Conservation (phyloP, 768 basidiomycete genomes). For the Trametopsis cervina region DNA sequence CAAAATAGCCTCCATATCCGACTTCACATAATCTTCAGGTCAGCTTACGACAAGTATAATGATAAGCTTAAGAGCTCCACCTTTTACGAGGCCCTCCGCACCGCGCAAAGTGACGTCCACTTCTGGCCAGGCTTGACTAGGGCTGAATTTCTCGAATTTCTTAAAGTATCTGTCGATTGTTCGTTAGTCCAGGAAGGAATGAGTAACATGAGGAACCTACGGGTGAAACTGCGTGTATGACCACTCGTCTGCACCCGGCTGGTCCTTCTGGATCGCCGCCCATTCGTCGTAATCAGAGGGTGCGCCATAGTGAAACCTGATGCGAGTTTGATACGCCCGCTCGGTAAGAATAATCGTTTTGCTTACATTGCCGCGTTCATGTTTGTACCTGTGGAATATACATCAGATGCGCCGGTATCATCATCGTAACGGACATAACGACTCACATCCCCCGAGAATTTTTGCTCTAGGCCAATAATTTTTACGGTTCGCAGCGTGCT, state of each 20-base stretch:
- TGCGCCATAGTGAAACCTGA: constrained; percentile 47
- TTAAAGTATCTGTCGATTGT: constrained; percentile 47
- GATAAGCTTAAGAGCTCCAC: too few relatives aligned
- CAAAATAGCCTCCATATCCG: constrained; percentile 47
- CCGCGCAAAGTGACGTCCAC: constrained; percentile 45
- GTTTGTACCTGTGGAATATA: constrained; percentile 45
- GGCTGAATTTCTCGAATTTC: constrained; percentile 58
- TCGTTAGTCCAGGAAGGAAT: neutral
- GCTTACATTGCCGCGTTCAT: constrained; percentile 53
- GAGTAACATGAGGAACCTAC: constrained; percentile 25
- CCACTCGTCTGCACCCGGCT: constrained; percentile 49
- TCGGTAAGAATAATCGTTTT: too few relatives aligned
- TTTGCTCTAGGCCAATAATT: constrained; percentile 64
- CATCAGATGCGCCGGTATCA: neutral
- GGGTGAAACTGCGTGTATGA: constrained; percentile 45
- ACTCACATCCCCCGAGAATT: constrained; percentile 68
- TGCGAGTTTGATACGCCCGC: too few relatives aligned
- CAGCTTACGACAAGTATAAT: neutral
- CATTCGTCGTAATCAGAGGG: constrained; percentile 69
- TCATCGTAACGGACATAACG: neutral
- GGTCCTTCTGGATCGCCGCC: constrained; percentile 35
- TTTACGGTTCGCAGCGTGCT: constrained; percentile 36
- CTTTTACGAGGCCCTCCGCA: constrained; percentile 44
- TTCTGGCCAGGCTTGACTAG: constrained; percentile 40
- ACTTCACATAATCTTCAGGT: constrained; percentile 23